Base-by-base conservation (phyloP, 805 yeast genomes). In the Grigorovia jiainica region DNA sequence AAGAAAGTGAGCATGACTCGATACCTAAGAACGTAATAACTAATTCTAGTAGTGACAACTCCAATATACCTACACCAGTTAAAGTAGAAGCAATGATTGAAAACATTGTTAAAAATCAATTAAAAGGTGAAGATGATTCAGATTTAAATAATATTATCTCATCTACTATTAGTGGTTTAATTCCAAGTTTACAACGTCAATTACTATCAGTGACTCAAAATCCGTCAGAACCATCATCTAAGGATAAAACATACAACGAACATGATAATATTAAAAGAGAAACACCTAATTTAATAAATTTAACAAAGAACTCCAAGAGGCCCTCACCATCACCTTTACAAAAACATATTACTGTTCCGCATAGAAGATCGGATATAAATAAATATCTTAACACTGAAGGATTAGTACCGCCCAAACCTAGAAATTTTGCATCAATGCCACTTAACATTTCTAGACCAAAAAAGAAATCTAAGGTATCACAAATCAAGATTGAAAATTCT, bases 331-430 rank as follows among this genome's bases (percentile, higher is more conserved):
- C n/a, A n/a, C n/a, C n/a, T n/a, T n/a, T n/a, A n/a, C n/a, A n/a
- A n/a, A n/a, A n/a, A n/a, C n/a, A n/a, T n/a, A n/a, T n/a, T n/a
- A n/a, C n/a, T n/a, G n/a, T n/a, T n/a, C n/a, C n/a, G n/a, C 38
- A 39, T 34, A 43, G 48, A 20, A 46, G 46, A 21, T 50, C 43
- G 25, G 47, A 11, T 47, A 20, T 45, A 49, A 41, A 41, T 11
- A 40, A 40, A n/a, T 51, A 50, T 4, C 38, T 58, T 21, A 58
- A 58, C 37, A 33, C 56, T 8, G 63, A 58, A 43, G 63, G 63
- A 3, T 36, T 55, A n/a, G 55, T 55, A 3, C 61, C 61, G 7
- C 63, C 61, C 11, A 34, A 20, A 10, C 18, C n/a, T 8, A 18
- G 16, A 17, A 5, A 30, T 34, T 11, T 6, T 33, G 15, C 4